Evolutionary conservation across 2,329 filamentous ascomycete genomes (phyloP).

Genomic region (Proliferodiscus dingleyae): DNA sequence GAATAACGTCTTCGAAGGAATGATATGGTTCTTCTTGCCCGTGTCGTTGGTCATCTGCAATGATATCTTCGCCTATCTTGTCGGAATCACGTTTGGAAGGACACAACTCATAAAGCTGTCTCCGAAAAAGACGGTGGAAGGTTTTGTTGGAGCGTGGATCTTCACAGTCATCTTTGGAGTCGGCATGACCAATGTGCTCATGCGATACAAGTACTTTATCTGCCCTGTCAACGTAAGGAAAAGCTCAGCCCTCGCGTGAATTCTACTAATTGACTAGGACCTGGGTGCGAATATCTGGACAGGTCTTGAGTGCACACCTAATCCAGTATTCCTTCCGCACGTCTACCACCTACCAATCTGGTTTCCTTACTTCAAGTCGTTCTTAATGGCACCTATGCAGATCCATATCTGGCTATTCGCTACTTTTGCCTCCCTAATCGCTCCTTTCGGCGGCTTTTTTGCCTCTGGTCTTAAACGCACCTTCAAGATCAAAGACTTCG

Average conservation of each 20-base stretch:
- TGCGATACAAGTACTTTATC: conserved; percentile 94
- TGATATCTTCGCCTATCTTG: conserved; percentile 97
- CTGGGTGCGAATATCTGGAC: conserved; percentile 91
- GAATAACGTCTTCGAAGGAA: conserved; percentile 99
- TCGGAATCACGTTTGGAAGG: conserved; percentile 91
- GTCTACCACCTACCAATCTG: conserved; percentile 68
- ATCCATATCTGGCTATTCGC: conserved; percentile 87
- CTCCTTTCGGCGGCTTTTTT: conserved; percentile 97
- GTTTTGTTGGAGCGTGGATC: conserved; percentile 93
- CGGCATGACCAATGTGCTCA: conserved; percentile 75
- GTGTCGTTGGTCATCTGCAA: conserved; percentile 95
- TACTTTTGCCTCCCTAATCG: conserved; percentile 92
- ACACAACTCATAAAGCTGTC: conserved; percentile 97
- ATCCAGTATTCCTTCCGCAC: conserved; percentile 82
- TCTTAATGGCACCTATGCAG: conserved; percentile 83
- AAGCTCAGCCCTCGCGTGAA: not conserved
- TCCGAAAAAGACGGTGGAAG: conserved; percentile 98
- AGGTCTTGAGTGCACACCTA: conserved; percentile 81
- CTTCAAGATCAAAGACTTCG: conserved; percentile 99
- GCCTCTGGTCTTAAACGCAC: conserved; percentile 95
- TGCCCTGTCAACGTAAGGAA: conserved; percentile 79
- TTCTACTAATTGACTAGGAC: conserved; percentile 43
- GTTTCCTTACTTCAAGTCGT: conserved; percentile 65
- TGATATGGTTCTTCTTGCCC: conserved; percentile 99
- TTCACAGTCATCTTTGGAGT: conserved; percentile 87